Evolutionary conservation across 75 land plant species (phyloP).

Genomic region (Sequoiadendron giganteum): DNA sequence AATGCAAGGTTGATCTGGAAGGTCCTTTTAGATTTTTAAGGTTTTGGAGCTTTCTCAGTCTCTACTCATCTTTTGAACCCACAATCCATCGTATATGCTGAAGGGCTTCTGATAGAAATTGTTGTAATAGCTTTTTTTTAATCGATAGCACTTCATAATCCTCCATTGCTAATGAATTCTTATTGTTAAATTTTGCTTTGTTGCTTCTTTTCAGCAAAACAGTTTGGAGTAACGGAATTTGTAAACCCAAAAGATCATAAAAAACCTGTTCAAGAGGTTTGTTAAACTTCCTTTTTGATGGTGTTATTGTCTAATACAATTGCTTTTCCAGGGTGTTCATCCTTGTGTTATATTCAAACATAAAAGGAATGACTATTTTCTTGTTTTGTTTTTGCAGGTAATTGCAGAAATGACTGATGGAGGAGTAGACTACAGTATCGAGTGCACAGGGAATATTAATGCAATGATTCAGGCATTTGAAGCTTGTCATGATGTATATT

Average conservation of each 20-base stretch:
- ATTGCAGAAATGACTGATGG: constrained; percentile 54
- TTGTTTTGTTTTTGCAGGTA: constrained; percentile 26
- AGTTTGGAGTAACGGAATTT: constrained; percentile 52
- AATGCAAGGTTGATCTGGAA: background rate
- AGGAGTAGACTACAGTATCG: constrained; percentile 60
- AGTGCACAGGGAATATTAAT: constrained; percentile 55
- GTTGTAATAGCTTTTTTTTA: too few relatives aligned
- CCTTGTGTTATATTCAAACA: background rate
- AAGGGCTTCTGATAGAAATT: too few relatives aligned
- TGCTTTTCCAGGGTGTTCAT: background rate
- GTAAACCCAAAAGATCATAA: constrained; percentile 51
- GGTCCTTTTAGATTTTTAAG: background rate
- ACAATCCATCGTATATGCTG: too few relatives aligned
- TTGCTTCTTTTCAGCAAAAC: constrained; percentile 28
- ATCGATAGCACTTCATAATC: too few relatives aligned
- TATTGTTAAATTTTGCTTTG: background rate
- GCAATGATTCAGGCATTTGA: constrained; percentile 55
- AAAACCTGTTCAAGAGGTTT: constrained; percentile 54
- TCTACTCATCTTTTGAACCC: background rate
- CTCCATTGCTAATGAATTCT: background rate
- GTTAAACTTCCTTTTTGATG: background rate
- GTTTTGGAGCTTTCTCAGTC: background rate
- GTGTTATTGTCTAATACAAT: background rate
- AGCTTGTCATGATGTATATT: constrained; percentile 41
- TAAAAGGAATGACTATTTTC: too few relatives aligned